Conservation (phyloP, 345 rosid genomes). For the Trapa bicornis region DNA sequence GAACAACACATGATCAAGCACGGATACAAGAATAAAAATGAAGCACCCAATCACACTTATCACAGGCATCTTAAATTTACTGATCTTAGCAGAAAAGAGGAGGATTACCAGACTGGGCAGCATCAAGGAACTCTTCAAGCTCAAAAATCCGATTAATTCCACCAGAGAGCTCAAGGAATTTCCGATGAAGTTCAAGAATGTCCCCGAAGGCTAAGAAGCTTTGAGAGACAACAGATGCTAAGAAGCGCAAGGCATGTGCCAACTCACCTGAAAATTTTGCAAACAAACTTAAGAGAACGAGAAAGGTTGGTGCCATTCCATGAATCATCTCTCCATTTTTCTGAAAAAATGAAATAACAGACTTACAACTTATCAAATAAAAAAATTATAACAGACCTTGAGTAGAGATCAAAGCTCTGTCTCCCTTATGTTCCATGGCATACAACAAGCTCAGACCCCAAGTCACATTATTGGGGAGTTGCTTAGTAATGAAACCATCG, state of each 20-base stretch:
- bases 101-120: slow-evolving; percentile 64
- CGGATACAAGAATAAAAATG: background rate
- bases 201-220: slow-evolving; percentile 98
- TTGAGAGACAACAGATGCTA: slow-evolving; percentile 96
- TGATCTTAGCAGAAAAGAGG: background rate
- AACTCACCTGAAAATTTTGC: slow-evolving; percentile 55
- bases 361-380: too few relatives aligned
- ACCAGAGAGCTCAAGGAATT: slow-evolving; percentile 87
- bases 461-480: slow-evolving; percentile 91
- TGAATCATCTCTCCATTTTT: background rate
- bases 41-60: background rate
- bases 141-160: slow-evolving; percentile 80
- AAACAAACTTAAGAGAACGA: background rate
- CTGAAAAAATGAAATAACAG: background rate
- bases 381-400: slow-evolving; percentile 40
- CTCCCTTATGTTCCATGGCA: slow-evolving; percentile 88
- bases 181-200: slow-evolving; percentile 85
- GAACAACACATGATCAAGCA: slow-evolving; percentile 1
- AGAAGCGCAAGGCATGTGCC: slow-evolving; percentile 88
- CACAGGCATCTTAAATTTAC: background rate
- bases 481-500: slow-evolving; percentile 96
- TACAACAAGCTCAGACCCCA: slow-evolving; percentile 96
- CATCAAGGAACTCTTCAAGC: slow-evolving; percentile 90
- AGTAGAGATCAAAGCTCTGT: slow-evolving; percentile 65
- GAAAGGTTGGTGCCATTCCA: background rate